These are phyloP conservation scores for Puccinia novopanici DNA, from an alignment of 1,284 basidiomycete species.

Conservation along the genomic window DNA sequence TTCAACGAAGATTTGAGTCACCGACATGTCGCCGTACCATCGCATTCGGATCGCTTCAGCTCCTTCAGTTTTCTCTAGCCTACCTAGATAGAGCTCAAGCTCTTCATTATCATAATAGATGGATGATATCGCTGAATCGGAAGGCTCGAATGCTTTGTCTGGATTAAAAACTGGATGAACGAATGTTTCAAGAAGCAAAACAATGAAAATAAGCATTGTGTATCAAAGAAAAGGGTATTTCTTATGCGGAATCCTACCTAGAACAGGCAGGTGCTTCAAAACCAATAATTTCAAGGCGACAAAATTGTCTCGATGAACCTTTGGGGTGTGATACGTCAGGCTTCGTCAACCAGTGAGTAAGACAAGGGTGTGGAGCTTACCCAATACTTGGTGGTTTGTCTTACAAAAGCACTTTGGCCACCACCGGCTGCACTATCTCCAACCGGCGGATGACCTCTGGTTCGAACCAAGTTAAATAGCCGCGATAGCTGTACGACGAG, in stretches of 20 bases:
- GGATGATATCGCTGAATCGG: slow-evolving; percentile 73
- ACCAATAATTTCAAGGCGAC: slow-evolving; percentile 95
- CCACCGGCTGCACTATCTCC: slow-evolving; percentile 94
- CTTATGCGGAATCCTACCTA: slow-evolving; percentile 66
- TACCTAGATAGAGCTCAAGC: slow-evolving; percentile 93
- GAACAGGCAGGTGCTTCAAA: slow-evolving; percentile 84
- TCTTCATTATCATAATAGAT: slow-evolving; percentile 78
- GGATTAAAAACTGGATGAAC: slow-evolving; percentile 78
- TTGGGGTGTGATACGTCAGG: neutral
- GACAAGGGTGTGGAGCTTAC: slow-evolving; percentile 62
- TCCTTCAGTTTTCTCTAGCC: slow-evolving; percentile 96
- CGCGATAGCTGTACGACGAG: slow-evolving; percentile 96
- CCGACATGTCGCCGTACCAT: slow-evolving; percentile 91
- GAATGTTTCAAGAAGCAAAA: slow-evolving; percentile 44
- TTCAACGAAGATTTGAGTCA: slow-evolving; percentile 88
- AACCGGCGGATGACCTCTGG: slow-evolving; percentile 87
- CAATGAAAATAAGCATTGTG: neutral
- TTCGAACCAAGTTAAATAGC: slow-evolving; percentile 92
- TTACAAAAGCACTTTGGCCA: slow-evolving; percentile 90
- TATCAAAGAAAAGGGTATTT: neutral
- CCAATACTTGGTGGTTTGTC: slow-evolving; percentile 99
- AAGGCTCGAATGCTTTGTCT: slow-evolving; percentile 86
- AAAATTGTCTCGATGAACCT: slow-evolving; percentile 91
- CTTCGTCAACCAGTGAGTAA: neutral
- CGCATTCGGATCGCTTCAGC: slow-evolving; percentile 93